phyloP scores from a whole-genome alignment of 768 basidiomycete genomes.

The Trametes meyenii region DNA sequence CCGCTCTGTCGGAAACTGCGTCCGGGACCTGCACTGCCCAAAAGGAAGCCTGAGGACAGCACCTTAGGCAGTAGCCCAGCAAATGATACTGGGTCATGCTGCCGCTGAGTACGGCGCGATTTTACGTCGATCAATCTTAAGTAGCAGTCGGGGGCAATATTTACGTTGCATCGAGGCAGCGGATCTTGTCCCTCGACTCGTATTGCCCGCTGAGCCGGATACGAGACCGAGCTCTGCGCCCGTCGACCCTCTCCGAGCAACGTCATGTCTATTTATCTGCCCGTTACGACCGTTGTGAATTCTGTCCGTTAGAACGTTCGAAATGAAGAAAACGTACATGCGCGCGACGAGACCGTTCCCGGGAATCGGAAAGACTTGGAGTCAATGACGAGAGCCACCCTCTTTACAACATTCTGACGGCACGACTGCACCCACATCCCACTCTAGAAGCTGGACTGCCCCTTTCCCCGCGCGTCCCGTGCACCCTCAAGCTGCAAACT shows the following conservation, averaged over 20 bases:
- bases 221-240: background rate
- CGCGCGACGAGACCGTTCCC: background rate
- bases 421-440: slow-evolving; percentile 3
- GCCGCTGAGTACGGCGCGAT: no score
- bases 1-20: no score
- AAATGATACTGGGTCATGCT: no score
- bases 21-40: no score
- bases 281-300: no score
- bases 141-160: background rate
- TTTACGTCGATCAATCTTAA: no score
- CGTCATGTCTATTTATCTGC: no score
- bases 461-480: slow-evolving; percentile 8
- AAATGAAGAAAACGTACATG: background rate
- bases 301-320: no score
- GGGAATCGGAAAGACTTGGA: background rate
- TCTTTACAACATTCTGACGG: background rate
- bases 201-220: background rate
- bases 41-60: no score
- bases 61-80: no score
- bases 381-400: background rate
- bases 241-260: background rate
- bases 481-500: slow-evolving; percentile 24
- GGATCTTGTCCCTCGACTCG: background rate
- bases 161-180: background rate
- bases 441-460: slow-evolving; percentile 10